These are phyloP conservation scores for Sugiyamaella valdiviana DNA, from an alignment of 805 yeast genomes.

Conservation along the genomic window DNA sequence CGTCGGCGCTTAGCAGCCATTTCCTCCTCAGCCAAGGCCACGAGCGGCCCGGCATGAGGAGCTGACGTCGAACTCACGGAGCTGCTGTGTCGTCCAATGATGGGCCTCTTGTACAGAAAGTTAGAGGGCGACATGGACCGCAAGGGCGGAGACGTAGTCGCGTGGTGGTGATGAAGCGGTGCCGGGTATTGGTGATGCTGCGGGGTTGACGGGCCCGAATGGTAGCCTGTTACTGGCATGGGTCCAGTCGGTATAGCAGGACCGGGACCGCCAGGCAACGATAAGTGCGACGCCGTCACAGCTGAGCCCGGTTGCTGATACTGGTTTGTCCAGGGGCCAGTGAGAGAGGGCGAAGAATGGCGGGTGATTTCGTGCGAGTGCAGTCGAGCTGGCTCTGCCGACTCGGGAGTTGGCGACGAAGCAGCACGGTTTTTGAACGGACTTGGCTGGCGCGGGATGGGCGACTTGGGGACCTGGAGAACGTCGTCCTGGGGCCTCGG, in stretches of 20 bases:
- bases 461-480: not conserved
- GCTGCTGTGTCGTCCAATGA: not conserved
- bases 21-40: slow-evolving; percentile 15
- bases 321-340: slow-evolving; percentile 4
- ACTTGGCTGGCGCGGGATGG: not conserved
- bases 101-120: not conserved
- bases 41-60: slow-evolving; percentile 2
- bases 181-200: not conserved
- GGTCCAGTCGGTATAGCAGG: not conserved
- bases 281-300: not conserved
- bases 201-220: not conserved
- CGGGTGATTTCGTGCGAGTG: not conserved
- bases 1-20: slow-evolving; percentile 16
- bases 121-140: not conserved
- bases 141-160: slow-evolving; percentile 4
- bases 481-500: slow-evolving; percentile 16
- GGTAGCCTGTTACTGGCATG: not conserved
- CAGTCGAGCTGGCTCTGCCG: not conserved
- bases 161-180: not conserved
- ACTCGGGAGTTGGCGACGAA: slow-evolving; percentile 6
- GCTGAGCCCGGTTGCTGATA: slow-evolving; percentile 1
- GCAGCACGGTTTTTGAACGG: slow-evolving; percentile 6
- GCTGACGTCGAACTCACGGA: not conserved
- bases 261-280: not conserved
- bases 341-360: not conserved